Conservation (phyloP, 1,284 basidiomycete species). For the Exobasidium rhododendri region DNA sequence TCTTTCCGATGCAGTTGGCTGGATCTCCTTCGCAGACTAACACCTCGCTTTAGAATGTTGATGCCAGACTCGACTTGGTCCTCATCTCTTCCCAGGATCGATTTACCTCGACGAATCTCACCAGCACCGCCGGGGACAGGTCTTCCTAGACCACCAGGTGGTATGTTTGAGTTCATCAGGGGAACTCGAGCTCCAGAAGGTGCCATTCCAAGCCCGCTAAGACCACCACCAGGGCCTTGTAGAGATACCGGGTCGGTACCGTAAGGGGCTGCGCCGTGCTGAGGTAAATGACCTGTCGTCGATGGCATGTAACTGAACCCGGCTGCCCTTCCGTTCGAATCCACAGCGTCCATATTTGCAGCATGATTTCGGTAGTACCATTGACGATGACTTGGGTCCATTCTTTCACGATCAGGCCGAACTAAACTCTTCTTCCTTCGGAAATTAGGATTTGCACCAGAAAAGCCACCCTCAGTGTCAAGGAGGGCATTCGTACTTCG, state of each 20-base stretch:
- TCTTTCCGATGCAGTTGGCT: constrained; percentile 34
- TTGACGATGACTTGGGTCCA: constrained; percentile 88
- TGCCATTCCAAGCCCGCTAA: constrained; percentile 50
- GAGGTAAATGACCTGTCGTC: constrained; percentile 50
- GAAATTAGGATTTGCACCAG: constrained; percentile 53
- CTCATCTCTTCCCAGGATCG: constrained; percentile 52
- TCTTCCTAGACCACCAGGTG: constrained; percentile 40
- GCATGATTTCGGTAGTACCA: constrained; percentile 93
- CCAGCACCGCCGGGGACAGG: constrained; percentile 20
- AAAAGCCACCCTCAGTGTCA: constrained; percentile 44
- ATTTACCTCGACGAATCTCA: constrained; percentile 49
- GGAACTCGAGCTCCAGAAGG: constrained; percentile 6
- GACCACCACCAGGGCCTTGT: constrained; percentile 48
- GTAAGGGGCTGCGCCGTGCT: constrained; percentile 48
- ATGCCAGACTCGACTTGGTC: constrained; percentile 53
- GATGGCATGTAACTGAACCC: constrained; percentile 52
- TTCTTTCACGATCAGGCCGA: constrained; percentile 89
- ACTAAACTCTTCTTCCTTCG: constrained; percentile 88
- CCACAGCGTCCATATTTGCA: constrained; percentile 64
- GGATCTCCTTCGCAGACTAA: constrained; percentile 44
- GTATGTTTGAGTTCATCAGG: constrained; percentile 27
- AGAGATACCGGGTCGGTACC: constrained; percentile 34
- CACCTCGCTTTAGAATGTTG: constrained; percentile 53
- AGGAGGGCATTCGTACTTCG: constrained; percentile 28
- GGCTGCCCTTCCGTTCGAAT: constrained; percentile 25